Evolutionary conservation across 139 green algal genomes (phyloP).

Genomic region (Ostreobium quekettii): DNA sequence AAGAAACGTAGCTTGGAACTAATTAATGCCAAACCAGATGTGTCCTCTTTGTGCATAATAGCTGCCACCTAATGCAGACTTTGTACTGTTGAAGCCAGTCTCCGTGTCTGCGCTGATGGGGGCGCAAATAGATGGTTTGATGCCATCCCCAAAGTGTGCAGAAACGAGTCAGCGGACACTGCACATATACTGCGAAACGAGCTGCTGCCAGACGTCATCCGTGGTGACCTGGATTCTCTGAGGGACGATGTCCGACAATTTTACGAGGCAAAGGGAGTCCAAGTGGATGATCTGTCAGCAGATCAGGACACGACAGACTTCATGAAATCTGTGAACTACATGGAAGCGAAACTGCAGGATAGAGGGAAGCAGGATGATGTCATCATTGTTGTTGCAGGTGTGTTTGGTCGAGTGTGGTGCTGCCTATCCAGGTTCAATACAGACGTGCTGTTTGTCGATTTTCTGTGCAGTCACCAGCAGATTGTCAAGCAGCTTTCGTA

Average conservation of each 20-base stretch:
- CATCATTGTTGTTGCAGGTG: conserved; percentile 16
- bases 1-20: too few relatives aligned
- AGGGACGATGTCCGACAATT: conserved; percentile 48
- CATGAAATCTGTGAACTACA: conserved; percentile 60
- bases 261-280: conserved; percentile 34
- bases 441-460: too few relatives aligned
- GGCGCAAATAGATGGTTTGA: conserved; percentile 86
- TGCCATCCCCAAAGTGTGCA: conserved; percentile 37
- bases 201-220: conserved; percentile 60
- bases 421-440: too few relatives aligned
- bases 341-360: conserved; percentile 24
- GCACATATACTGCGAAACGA: conserved; percentile 13
- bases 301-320: conserved; percentile 90
- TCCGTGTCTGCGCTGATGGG: conserved; percentile 82
- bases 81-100: conserved; percentile 40
- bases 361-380: neutral
- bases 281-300: conserved; percentile 53
- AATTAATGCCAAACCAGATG: too few relatives aligned
- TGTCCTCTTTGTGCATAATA: too few relatives aligned
- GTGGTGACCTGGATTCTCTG: conserved; percentile 82
- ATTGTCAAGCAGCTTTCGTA: too few relatives aligned
- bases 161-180: conserved; percentile 6
- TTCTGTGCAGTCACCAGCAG: too few relatives aligned
- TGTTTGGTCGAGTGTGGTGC: too few relatives aligned
- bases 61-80: too few relatives aligned